Conservation (phyloP, 1,139 yeast species). For the Nakaseomyces nivariensis region DNA sequence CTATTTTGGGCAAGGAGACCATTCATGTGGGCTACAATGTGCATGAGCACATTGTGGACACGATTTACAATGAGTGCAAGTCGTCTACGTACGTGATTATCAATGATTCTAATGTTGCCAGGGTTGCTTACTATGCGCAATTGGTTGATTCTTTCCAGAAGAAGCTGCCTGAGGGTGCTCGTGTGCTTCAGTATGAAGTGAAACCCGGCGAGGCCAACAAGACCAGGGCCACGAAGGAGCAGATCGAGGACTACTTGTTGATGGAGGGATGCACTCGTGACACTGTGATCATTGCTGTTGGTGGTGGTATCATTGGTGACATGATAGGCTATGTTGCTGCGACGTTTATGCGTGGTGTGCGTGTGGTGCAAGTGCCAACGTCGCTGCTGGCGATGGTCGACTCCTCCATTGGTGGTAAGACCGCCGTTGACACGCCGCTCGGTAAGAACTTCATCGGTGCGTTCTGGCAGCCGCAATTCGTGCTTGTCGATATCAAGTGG, state of each 20-base stretch:
- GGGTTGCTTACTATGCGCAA: constrained; percentile 48
- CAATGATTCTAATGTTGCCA: constrained; percentile 74
- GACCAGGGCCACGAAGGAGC: constrained; percentile 80
- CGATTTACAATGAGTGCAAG: constrained; percentile 49
- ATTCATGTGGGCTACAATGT: constrained; percentile 89
- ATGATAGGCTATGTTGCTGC: constrained; percentile 99
- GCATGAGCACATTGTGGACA: constrained; percentile 63
- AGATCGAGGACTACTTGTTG: constrained; percentile 83
- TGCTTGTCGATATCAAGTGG: constrained; percentile 81
- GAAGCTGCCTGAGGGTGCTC: constrained; percentile 38
- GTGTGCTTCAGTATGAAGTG: constrained; percentile 65
- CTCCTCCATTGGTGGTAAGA: constrained; percentile 96
- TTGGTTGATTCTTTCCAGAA: constrained; percentile 33
- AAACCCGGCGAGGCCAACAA: constrained; percentile 94
- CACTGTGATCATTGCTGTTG: constrained; percentile 87
- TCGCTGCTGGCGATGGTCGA: constrained; percentile 95
- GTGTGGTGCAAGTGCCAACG: constrained; percentile 91
- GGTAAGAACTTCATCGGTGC: constrained; percentile 97
- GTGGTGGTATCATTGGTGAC: constrained; percentile 99
- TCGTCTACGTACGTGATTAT: constrained; percentile 89
- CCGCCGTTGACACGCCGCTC: constrained; percentile 95
- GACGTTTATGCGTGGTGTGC: constrained; percentile 96
- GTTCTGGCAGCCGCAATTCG: constrained; percentile 90
- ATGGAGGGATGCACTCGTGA: constrained; percentile 91
- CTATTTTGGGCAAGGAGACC: constrained; percentile 70